Evolutionary conservation across 1,284 basidiomycete species (phyloP).

Genomic region (Cutaneotrichosporon cyanovorans): DNA sequence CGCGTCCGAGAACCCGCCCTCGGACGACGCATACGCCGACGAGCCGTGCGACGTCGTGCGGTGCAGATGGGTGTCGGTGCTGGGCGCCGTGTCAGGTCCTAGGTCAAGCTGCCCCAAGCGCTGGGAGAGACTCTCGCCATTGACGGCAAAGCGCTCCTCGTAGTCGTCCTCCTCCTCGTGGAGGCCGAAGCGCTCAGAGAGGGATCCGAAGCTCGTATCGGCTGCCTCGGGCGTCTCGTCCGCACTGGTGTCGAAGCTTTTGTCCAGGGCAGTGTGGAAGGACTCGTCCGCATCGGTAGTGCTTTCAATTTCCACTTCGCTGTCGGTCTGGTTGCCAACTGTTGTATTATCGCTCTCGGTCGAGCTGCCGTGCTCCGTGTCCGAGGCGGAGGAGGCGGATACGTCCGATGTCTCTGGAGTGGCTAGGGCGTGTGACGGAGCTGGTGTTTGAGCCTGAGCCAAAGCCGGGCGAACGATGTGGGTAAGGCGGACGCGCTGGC

Average conservation of each 20-base stretch:
- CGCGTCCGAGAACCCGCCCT: slow-evolving; percentile 29
- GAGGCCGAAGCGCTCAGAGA: slow-evolving; percentile 7
- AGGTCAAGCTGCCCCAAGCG: slow-evolving; percentile 1
- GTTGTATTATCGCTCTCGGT: slow-evolving; percentile 7
- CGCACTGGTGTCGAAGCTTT: too few species aligned
- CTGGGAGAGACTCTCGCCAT: too few species aligned
- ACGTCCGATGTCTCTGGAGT: slow-evolving; percentile 41
- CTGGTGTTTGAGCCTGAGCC: slow-evolving; percentile 14
- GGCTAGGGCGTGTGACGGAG: slow-evolving; percentile 15
- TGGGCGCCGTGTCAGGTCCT: too few species aligned
- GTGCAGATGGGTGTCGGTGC: slow-evolving; percentile 7
- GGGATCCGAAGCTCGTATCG: slow-evolving; percentile 7
- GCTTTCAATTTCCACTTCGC: slow-evolving; percentile 8
- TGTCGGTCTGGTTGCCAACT: slow-evolving; percentile 21
- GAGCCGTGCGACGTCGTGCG: slow-evolving; percentile 18
- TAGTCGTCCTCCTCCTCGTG: neutral
- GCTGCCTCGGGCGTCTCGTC: too few species aligned
- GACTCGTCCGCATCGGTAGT: slow-evolving; percentile 4
- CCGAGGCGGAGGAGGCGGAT: slow-evolving; percentile 24
- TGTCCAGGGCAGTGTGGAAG: slow-evolving; percentile 1
- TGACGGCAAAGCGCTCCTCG: too few species aligned
- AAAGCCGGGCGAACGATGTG: slow-evolving; percentile 39
- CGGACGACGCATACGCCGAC: slow-evolving; percentile 38
- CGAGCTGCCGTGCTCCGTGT: slow-evolving; percentile 4
- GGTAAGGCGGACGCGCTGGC: slow-evolving; percentile 33